A percentile compares a stretch with the other conserved stretches of the same genome.
Evolutionary conservation across 495 filamentous ascomycete species (phyloP).

Genomic region (Platismatia glauca): DNA sequence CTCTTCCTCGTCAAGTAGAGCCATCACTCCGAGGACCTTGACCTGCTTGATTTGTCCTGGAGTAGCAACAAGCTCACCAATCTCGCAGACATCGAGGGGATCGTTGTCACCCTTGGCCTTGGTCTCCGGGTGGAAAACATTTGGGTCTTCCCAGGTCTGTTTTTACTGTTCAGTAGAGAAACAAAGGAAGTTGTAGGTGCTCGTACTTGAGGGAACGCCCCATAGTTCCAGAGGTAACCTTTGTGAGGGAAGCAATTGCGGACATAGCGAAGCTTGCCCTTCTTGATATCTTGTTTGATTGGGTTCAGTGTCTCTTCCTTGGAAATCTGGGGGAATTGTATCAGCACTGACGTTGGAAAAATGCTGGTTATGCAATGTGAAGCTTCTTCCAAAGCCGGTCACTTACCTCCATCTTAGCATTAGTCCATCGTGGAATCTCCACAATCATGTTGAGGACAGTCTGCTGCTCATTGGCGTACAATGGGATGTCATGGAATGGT

Average conservation of each 20-base stretch:
- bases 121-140: conserved; percentile 90
- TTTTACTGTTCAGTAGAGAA: not conserved
- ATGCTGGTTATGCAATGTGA: not conserved
- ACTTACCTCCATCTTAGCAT: conserved; percentile 93
- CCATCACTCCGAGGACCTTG: conserved; percentile 99
- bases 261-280: conserved; percentile 67
- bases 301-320: conserved; percentile 96
- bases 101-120: conserved; percentile 99
- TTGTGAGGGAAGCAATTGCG: conserved; percentile 99
- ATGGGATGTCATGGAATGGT: conserved; percentile 96
- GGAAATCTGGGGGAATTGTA: conserved; percentile 56
- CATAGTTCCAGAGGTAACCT: conserved; percentile 99
- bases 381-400: not conserved
- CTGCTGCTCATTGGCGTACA: conserved; percentile 90
- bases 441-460: conserved; percentile 98
- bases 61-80: conserved; percentile 94
- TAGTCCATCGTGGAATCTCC: conserved; percentile 98
- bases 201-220: conserved; percentile 91
- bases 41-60: conserved; percentile 97
- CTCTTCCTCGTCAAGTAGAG: conserved; percentile 97
- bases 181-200: not conserved
- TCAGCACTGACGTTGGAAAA: not conserved
- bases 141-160: conserved; percentile 99
- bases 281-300: conserved; percentile 67
- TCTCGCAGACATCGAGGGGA: conserved; percentile 98